phyloP scores from a whole-genome alignment of 257 asterid genomes.

The Nyctanthes arbortristis region DNA sequence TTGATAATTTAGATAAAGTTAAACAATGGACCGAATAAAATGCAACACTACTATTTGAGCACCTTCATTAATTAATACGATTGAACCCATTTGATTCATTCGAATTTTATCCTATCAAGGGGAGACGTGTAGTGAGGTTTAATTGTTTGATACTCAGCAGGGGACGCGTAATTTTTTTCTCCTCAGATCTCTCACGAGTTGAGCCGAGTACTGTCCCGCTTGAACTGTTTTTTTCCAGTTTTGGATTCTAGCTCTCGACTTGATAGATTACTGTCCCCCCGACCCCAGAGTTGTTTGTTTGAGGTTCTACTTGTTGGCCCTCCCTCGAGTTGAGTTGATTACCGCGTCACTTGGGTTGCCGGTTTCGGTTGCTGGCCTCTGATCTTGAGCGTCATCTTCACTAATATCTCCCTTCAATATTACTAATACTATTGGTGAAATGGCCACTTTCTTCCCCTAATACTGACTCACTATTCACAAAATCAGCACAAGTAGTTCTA shows the following conservation, averaged over 20 bases:
- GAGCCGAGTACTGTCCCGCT: not conserved
- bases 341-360: slow-evolving; percentile 9
- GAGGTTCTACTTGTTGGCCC: too few species aligned
- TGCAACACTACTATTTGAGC: too few species aligned
- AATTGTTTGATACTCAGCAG: not conserved
- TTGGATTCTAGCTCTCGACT: slow-evolving; percentile 16
- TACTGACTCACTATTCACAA: not conserved
- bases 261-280: too few species aligned
- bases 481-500: slow-evolving; percentile 51
- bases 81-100: too few species aligned
- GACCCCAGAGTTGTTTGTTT: too few species aligned
- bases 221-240: not conserved
- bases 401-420: too few species aligned
- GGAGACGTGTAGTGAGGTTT: not conserved
- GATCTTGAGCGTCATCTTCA: slow-evolving; percentile 16
- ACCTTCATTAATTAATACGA: not conserved
- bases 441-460: slow-evolving; percentile 25
- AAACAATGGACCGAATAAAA: not conserved
- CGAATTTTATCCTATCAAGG: not conserved
- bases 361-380: not conserved
- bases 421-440: too few species aligned
- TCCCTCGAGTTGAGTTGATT: too few species aligned
- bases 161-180: not conserved
- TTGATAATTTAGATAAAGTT: too few species aligned
- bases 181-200: slow-evolving; percentile 16